A percentile compares a stretch with the other conserved stretches of the same genome.
Conservation (phyloP, 139 green algal species). For the Picochlorum sp. region DNA sequence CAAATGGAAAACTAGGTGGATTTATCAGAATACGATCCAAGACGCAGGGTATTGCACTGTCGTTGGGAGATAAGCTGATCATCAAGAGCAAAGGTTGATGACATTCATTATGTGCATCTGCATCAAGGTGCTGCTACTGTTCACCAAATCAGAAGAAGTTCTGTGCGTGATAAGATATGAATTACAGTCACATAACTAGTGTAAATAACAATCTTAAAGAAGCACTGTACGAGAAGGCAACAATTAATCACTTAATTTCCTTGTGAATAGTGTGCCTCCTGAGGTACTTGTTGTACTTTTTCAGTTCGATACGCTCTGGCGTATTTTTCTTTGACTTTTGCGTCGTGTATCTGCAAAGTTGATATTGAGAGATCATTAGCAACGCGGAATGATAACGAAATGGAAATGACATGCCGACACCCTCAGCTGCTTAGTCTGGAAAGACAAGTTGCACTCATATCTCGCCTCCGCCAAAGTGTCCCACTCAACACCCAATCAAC, state of each 20-base stretch:
- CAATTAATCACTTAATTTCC: constrained; percentile 62
- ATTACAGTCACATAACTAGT: too few relatives aligned
- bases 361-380: neutral
- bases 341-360: constrained; percentile 63
- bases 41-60: constrained; percentile 82
- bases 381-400: too few relatives aligned
- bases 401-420: too few relatives aligned
- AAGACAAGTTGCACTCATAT: too few relatives aligned
- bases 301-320: constrained; percentile 56
- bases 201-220: too few relatives aligned
- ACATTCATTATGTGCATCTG: neutral
- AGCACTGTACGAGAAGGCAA: too few relatives aligned
- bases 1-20: constrained; percentile 74
- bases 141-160: too few relatives aligned
- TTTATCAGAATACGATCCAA: constrained; percentile 90
- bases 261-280: constrained; percentile 64
- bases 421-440: too few relatives aligned
- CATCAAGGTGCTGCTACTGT: neutral
- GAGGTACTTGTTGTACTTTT: constrained; percentile 88
- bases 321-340: constrained; percentile 62
- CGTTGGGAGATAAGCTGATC: constrained; percentile 97
- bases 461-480: too few relatives aligned
- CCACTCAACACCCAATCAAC: too few relatives aligned
- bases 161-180: too few relatives aligned
- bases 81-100: constrained; percentile 81